phyloP scores from a whole-genome alignment of 192 early-diverging fungal genomes.

The Coemansia sp. region DNA sequence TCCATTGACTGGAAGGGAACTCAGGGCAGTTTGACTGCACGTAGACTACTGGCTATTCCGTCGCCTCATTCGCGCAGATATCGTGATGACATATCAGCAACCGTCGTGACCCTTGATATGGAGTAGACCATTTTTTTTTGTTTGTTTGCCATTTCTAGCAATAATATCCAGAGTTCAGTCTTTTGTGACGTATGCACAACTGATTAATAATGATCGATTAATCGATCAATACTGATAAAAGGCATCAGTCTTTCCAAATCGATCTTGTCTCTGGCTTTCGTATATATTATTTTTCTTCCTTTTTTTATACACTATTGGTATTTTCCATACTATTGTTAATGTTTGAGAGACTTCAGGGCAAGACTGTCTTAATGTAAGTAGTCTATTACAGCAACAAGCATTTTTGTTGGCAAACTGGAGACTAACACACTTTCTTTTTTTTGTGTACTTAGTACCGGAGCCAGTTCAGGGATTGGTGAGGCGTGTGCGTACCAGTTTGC shows the following conservation, averaged over 20 bases:
- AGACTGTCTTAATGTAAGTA: constrained; percentile 48
- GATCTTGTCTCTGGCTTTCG: not conserved
- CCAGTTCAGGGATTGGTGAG: constrained; percentile 56
- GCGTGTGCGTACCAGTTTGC: constrained; percentile 53
- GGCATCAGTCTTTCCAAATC: no score
- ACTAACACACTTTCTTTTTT: not conserved
- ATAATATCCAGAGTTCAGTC: no score
- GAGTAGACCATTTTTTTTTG: not conserved
- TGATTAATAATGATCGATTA: no score
- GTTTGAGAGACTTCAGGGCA: constrained; percentile 45
- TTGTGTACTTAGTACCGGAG: constrained; percentile 37
- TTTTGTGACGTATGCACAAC: no score
- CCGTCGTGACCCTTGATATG: constrained; percentile 54
- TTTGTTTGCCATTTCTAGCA: not conserved
- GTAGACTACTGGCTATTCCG: constrained; percentile 64
- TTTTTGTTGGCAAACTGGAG: not conserved
- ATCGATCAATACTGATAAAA: no score
- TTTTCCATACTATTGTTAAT: constrained; percentile 6
- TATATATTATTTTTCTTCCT: not conserved
- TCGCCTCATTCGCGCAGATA: constrained; percentile 63
- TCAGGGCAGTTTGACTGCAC: constrained; percentile 59
- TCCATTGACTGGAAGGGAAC: constrained; percentile 53
- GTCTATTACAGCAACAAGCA: no score
- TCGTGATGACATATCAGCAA: constrained; percentile 82
- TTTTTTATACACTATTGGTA: not conserved